phyloP scores from a whole-genome alignment of 306 rosid species.

The Glycine tomentella region DNA sequence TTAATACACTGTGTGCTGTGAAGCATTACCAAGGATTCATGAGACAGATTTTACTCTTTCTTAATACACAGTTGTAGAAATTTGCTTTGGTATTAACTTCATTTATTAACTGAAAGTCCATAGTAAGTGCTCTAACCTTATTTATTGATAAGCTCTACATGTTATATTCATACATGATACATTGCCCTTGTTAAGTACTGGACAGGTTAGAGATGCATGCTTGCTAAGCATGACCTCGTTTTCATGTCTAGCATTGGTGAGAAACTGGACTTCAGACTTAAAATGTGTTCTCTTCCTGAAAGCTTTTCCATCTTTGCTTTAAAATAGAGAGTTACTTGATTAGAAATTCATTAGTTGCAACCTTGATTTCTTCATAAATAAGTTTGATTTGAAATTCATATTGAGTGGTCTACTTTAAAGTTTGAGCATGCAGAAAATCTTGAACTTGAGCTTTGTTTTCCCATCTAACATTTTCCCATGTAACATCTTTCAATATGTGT shows the following conservation, averaged over 20 bases:
- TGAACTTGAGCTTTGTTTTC: neutral
- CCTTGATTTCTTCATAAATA: neutral
- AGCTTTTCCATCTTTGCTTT: neutral
- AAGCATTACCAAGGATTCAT: no score
- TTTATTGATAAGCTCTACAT: no score
- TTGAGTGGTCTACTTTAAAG: neutral
- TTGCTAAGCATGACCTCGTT: neutral
- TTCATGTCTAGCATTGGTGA: conserved; percentile 19
- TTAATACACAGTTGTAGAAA: no score
- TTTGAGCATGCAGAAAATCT: neutral
- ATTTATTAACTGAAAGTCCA: no score
- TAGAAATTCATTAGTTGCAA: neutral
- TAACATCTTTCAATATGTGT: neutral
- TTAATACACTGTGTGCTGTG: no score
- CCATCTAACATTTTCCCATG: neutral
- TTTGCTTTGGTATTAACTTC: no score
- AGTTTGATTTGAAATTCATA: neutral
- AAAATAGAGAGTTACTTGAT: neutral
- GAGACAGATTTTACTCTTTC: no score
- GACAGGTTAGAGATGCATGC: neutral
- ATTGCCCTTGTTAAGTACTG: no score
- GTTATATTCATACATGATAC: no score
- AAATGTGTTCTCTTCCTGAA: conserved; percentile 16
- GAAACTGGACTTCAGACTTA: neutral
- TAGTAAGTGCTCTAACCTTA: no score